These are phyloP conservation scores for Rosa rugosa DNA, from an alignment of 306 rosid genomes.

Conservation along the genomic window DNA sequence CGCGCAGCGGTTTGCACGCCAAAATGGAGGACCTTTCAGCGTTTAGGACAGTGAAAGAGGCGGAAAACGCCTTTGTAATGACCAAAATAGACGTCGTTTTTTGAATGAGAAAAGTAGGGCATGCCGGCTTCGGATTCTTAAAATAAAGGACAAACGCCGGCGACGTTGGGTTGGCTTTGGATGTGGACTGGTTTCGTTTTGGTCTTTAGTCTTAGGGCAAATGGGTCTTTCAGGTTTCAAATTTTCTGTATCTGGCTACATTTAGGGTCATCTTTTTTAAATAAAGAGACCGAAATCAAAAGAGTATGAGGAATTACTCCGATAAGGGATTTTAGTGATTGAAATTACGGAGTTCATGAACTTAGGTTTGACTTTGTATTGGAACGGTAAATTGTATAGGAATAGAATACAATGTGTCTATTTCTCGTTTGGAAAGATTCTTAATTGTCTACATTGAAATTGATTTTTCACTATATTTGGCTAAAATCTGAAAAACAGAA, in stretches of 20 bases:
- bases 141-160: background rate
- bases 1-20: background rate
- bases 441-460: background rate
- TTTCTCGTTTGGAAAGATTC: background rate
- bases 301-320: background rate
- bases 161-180: background rate
- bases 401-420: background rate
- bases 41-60: background rate
- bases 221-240: background rate
- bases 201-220: background rate
- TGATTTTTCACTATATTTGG: background rate
- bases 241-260: background rate
- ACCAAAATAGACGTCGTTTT: constrained; percentile 1
- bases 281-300: background rate
- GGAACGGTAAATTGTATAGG: background rate
- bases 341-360: background rate
- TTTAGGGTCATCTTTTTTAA: too few species aligned
- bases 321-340: too few species aligned
- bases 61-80: background rate
- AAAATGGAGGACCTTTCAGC: background rate
- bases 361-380: background rate
- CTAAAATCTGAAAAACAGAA: background rate
- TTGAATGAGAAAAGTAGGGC: background rate
- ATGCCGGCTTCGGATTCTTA: background rate
- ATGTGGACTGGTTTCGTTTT: background rate